Percentiles rank a stretch among this genome's conserved stretches.
Conservation (phyloP, 495 filamentous ascomycete species). For the Darksidea phi region DNA sequence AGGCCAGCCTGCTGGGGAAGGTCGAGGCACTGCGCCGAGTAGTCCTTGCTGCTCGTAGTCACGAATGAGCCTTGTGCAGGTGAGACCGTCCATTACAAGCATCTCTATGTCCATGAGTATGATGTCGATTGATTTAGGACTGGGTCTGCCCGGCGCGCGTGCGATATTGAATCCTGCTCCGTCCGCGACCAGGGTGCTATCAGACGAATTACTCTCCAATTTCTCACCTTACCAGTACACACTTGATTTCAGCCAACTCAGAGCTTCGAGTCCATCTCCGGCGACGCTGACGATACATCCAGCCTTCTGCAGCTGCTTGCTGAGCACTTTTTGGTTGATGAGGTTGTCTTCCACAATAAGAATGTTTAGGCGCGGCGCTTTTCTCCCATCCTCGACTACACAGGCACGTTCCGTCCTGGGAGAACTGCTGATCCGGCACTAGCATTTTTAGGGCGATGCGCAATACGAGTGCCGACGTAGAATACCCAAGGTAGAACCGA, state of each 20-base stretch:
- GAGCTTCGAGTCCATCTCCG: slow-evolving; percentile 38
- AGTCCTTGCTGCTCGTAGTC: slow-evolving; percentile 27
- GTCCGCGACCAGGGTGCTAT: too few species aligned
- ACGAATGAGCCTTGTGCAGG: slow-evolving; percentile 33
- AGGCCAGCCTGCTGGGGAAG: neutral
- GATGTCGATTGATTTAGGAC: slow-evolving; percentile 19
- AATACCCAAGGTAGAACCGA: slow-evolving; percentile 19
- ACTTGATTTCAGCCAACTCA: slow-evolving; percentile 26
- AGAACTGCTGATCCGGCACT: neutral
- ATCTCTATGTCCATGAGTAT: slow-evolving; percentile 43
- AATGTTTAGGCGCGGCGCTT: slow-evolving; percentile 12
- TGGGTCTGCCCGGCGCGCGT: neutral
- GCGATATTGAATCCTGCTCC: neutral
- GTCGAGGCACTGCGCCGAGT: neutral
- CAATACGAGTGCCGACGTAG: slow-evolving; percentile 11
- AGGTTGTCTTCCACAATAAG: slow-evolving; percentile 40
- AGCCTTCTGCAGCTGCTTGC: slow-evolving; percentile 29
- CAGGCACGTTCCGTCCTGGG: neutral
- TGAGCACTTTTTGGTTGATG: slow-evolving; percentile 39
- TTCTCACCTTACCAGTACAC: slow-evolving; percentile 7
- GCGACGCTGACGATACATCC: slow-evolving; percentile 34
- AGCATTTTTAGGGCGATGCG: neutral
- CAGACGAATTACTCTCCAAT: neutral
- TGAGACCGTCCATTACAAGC: slow-evolving; percentile 41
- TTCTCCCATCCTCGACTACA: slow-evolving; percentile 3